Base-by-base conservation (phyloP, 2,329 filamentous ascomycete genomes). In the Sporothrix protearum region DNA sequence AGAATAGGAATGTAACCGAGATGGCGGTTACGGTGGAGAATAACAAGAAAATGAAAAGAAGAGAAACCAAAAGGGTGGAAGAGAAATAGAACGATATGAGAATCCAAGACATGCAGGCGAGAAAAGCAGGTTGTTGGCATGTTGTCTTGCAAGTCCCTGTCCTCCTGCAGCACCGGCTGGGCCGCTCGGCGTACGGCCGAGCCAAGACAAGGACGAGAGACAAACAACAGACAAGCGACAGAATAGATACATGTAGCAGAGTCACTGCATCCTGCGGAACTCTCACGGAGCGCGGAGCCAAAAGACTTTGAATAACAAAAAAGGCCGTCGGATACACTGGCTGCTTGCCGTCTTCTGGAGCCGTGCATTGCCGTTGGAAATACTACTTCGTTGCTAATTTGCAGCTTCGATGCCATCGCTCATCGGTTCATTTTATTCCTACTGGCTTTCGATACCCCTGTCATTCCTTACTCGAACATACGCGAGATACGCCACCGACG, bases 131-230 rank as follows among this genome's bases (percentile, higher is more conserved):
- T 59, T 45, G 59, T 61, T 61, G 57, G 33, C 33, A 61, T 63
- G 33, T 36, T 36, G 25, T 10, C 55, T n/a, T 47, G 42, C 42
- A 47, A 47, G 14, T 14, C 14, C 42, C 19, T 47, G 16, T 14
- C 42, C 14, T 28, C n/a, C 10, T 63, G 59, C 36, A 42, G 36
- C 22, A 47, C 59, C 36, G 59, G 59, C 36, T 45, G 10, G 36
- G 36, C 59, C 36, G 36, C 19, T 10, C 36, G n/a, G 36, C 36
- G 59, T 16, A 63, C 36, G 59, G 59, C 59, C 33, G 36, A 63
- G 36, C 59, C 59, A 45, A 42, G 59, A 42, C n/a, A n/a, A 25
- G 19, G 30, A 61, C 33, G 33, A 63, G 57, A 63, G 57, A 63
- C 57, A n/a, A 16, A 12, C 28, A 36, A 42, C 19, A 42, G 33